Base-by-base conservation (phyloP, 768 basidiomycete species). In the Tubosaeta sp. region DNA sequence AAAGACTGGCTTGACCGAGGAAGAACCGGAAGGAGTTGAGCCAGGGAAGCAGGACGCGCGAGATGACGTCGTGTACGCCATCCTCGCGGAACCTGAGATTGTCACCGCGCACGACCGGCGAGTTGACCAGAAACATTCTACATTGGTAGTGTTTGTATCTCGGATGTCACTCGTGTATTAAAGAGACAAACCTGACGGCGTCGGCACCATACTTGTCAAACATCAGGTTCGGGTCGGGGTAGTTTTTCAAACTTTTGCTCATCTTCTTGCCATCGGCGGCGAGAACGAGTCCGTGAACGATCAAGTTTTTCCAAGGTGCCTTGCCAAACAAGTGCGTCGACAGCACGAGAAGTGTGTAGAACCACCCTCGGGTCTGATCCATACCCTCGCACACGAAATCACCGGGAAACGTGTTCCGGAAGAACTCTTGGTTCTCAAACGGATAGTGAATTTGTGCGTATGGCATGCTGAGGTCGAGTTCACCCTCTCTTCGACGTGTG, bases 1-100 rank as follows among this genome's bases (percentile, higher is more conserved):
- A 76, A 22, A 98, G 74, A 4, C 84, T 85, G 31, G 83, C 90
- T 66, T 97, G 94, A n/a, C 91, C 92, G 43, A 97, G 77, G 82
- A 98, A 96, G 82, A 99, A 99, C 49, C 95, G 92, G 84, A 94
- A 94, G 39, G 94, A 90, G 68, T 98, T 99, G 66, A 98, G 81
- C 94, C 96, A 98, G 5, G 95, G 95, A 12, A 97, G 78, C 54
- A 99, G 84, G 30, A 97, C 96, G n/a, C 90, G 87, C 38, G 93
- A 90, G 58, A 98, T 78, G 58, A 98, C 94, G 60, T 98, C 95
- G 57, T 91, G 88, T 52, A 99, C 96, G 56, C 96, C 96, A 59
- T 95, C 92, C 70, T 99, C 96, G 44, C 94, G 84, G 86, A 99
- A 99, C 48, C 94, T 86, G 39, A 99, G 81, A 68, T 97, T 97